A percentile compares a stretch with the other conserved stretches of the same genome.
Conservation (phyloP, 495 filamentous ascomycete species). For the Talaromyces borbonicus region DNA sequence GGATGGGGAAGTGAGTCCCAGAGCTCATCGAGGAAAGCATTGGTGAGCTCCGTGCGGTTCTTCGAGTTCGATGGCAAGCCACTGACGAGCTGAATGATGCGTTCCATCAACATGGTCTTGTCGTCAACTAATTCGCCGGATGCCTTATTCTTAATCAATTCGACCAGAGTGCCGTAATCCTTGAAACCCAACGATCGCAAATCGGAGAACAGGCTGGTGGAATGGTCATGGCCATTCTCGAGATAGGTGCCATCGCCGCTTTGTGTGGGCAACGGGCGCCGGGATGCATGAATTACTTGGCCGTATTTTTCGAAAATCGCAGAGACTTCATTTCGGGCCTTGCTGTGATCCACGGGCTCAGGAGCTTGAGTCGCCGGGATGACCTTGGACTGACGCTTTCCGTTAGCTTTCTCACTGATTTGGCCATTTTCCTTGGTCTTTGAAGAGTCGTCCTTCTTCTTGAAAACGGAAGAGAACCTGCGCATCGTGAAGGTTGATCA, state of each 20-base stretch:
- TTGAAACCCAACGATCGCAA: conserved; percentile 51
- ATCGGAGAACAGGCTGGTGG: conserved; percentile 52
- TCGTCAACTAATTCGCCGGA: conserved; percentile 54
- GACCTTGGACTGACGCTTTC: conserved; percentile 32
- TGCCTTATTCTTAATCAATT: conserved; percentile 40
- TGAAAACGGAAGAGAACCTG: conserved; percentile 43
- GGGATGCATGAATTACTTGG: conserved; percentile 55
- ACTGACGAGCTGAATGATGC: conserved; percentile 65
- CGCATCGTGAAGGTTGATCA: conserved; percentile 21
- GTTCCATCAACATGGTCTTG: conserved; percentile 74
- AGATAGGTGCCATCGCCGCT: conserved; percentile 50
- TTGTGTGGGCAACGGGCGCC: conserved; percentile 56
- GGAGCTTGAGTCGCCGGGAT: conserved; percentile 9
- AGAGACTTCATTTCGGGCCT: conserved; percentile 31
- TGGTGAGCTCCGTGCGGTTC: conserved; percentile 53
- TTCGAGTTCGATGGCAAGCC: conserved; percentile 54
- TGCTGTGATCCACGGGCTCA: conserved; percentile 23
- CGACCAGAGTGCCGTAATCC: conserved; percentile 45
- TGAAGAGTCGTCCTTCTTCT: conserved; percentile 35
- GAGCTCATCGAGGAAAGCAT: conserved; percentile 58
- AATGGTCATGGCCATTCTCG: conserved; percentile 32
- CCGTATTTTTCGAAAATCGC: conserved; percentile 49
- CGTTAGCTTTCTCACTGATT: conserved; percentile 13
- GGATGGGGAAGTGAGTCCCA: conserved; percentile 53
- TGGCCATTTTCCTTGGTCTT: conserved; percentile 28